Evolutionary conservation across 139 green algal genomes (phyloP), one percentile per base, ranked within the genome.

Genomic region (Ettlia oleoabundans): DNA sequence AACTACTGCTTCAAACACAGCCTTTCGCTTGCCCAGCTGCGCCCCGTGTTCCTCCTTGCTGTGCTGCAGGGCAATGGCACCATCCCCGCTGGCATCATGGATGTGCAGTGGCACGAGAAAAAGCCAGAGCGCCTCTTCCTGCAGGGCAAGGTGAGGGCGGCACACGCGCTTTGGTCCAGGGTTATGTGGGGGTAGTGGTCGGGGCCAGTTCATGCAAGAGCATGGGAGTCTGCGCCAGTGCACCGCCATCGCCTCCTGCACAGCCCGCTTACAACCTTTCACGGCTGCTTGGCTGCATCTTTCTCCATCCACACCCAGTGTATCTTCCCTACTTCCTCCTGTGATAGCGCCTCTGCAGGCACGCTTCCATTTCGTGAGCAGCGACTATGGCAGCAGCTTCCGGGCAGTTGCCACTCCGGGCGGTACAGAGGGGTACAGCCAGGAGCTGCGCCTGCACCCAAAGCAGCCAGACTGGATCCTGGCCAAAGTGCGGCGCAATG

Each of bases 401-500:
- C 80, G 85, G 72, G 75, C 82, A 28, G 51, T 88, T 61, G 21
- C 61, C 51, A 84, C 80, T 24, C 88, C 86, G 8, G 75, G 70
- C 24, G 22, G 30, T 47, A 86, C 86, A 4, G 71, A 79, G 26
- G 87, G 89, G 1, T 89, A 63, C 18, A 35, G 77, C 71, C 81
- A 86, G 52, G 85, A 90, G 24, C 71, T 91, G 13, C 86, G 85
- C 76, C 55, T 84, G 28, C 87, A 93, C 71, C 89, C 89, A 1
- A 80, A 41, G 7, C 76, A 85, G 62, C 51, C 80, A 19, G 89
- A 90, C 28, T 92, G 85, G 87, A 21, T 93, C 32, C 77, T 92
- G 52, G 76, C 82, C 2, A 85, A 82, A 42, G 85, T 89, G 22
- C 72, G 80, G 52, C 78, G 89, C 63, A 78, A 78, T 28, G 85